Percentiles rank a stretch among this genome's conserved stretches.
These are phyloP conservation scores for Pythium utonaiense DNA, from an alignment of 352 stramenopile genomes.

Conservation along the genomic window DNA sequence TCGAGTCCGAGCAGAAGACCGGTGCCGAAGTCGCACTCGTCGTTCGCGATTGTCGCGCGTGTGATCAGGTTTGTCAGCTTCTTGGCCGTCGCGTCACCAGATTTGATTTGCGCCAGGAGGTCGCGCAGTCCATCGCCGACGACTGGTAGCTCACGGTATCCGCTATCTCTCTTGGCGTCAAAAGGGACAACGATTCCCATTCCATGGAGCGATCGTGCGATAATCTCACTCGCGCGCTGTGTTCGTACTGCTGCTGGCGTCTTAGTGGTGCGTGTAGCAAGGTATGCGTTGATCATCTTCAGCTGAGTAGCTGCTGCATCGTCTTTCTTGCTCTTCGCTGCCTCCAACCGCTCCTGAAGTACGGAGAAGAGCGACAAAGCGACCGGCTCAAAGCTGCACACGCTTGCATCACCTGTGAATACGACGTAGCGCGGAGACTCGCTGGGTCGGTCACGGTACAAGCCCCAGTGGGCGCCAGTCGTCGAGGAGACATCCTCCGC, in stretches of 20 bases:
- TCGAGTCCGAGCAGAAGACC: constrained; percentile 57
- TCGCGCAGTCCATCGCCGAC: constrained; percentile 28
- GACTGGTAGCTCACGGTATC: constrained; percentile 51
- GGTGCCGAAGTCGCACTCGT: constrained; percentile 72
- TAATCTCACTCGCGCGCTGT: constrained; percentile 29
- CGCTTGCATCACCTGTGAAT: constrained; percentile 20
- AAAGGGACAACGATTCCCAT: constrained; percentile 54
- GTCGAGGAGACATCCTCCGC: constrained; percentile 19
- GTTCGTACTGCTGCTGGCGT: constrained; percentile 19
- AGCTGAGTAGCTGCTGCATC: constrained; percentile 1
- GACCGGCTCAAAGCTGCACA: constrained; percentile 37
- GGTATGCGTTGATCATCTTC: background rate
- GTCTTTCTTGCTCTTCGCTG: background rate
- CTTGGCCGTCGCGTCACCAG: constrained; percentile 19
- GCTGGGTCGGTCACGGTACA: constrained; percentile 40
- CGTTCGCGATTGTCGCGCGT: constrained; percentile 58
- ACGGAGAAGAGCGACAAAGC: constrained; percentile 39
- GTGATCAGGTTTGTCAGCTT: constrained; percentile 53
- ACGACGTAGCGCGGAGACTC: constrained; percentile 44
- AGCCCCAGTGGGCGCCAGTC: constrained; percentile 42
- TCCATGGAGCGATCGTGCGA: constrained; percentile 34
- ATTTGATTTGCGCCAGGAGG: constrained; percentile 29
- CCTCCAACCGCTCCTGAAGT: constrained; percentile 21
- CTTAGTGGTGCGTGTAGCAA: background rate
- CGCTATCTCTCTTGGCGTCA: constrained; percentile 43